Conservation (phyloP, 176 grass and related monocot species). For the Pharus latifolius region DNA sequence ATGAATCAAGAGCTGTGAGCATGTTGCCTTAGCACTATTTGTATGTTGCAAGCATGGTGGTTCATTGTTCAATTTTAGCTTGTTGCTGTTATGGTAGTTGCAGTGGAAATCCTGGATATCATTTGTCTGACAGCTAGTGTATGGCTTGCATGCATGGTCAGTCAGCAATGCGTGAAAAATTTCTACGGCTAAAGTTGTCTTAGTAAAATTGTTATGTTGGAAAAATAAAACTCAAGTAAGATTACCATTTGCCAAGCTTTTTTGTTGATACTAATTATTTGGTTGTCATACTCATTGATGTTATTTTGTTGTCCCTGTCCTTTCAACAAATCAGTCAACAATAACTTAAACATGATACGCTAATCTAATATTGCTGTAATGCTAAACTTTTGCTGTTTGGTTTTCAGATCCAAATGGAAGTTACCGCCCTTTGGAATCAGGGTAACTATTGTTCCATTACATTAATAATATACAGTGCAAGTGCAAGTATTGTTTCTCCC, state of each 20-base stretch:
- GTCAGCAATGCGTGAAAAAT: background rate
- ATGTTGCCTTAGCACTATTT: too few species aligned
- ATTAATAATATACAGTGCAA: background rate
- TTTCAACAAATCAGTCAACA: background rate
- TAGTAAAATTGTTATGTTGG: background rate
- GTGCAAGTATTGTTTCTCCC: background rate
- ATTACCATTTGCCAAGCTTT: background rate
- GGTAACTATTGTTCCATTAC: constrained; percentile 18
- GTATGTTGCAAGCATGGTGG: too few species aligned
- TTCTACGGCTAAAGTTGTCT: background rate
- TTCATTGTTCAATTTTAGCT: too few species aligned
- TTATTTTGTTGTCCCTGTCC: background rate
- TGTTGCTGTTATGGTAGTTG: background rate
- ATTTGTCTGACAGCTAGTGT: background rate
- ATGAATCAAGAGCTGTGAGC: too few species aligned
- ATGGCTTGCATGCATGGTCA: background rate
- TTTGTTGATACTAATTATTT: background rate
- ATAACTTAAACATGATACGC: background rate
- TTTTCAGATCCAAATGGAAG: constrained; percentile 50
- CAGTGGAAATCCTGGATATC: background rate
- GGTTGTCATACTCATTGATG: background rate
- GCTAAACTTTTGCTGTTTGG: background rate
- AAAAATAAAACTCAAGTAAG: background rate
- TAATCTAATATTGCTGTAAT: background rate
- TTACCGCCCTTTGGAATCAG: constrained; percentile 31